Base-by-base conservation (phyloP, 2,329 filamentous ascomycete genomes). In the Orbilia blumenaviensis region DNA sequence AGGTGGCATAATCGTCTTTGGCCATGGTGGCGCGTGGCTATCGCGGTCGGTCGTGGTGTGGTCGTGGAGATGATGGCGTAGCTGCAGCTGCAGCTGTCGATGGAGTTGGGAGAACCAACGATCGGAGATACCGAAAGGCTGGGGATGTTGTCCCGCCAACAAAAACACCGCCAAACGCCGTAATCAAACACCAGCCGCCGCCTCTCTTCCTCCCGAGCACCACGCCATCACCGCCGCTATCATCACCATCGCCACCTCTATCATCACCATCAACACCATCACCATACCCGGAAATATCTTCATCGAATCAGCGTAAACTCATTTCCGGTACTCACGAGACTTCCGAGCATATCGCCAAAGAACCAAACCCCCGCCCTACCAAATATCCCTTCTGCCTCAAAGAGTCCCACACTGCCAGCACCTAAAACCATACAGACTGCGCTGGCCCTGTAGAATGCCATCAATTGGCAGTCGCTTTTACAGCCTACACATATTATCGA, bases 361-460 rank as follows among this genome's bases (percentile, higher is more conserved):
- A 50, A 50, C 23, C 46, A 9, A n/a, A 50, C 23, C 16, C 16
- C 23, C 46, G 23, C 46, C 41, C 16, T 8, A 6, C 9, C 14
- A 41, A 5, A n/a, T 44, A 21, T 18, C 60, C 29, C 27, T 16
- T 54, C 25, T 34, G 48, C 25, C 48, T 18, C 14, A 27, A 5
- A 14, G 29, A 18, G 23, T 34, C 41, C 25, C 10, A 18, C 44
- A 7, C 56, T 32, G 38, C 18, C 60, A 25, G 16, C 42, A 14
- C 25, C 29, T 21, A 10, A 27, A n/a, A 46, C 6, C 18, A 56
- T 32, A n/a, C 14, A 41, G 32, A 61, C 16, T 16, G 54, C 50
- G 38, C 32, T 41, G 52, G 36, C 41, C 44, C 23, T 66, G 29
- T 74, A 74, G 69, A 63, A 74, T 74, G 69, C 61, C 61, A 61